Conservation (phyloP, 108 stramenopile genomes). For the Cyclotella sp. region DNA sequence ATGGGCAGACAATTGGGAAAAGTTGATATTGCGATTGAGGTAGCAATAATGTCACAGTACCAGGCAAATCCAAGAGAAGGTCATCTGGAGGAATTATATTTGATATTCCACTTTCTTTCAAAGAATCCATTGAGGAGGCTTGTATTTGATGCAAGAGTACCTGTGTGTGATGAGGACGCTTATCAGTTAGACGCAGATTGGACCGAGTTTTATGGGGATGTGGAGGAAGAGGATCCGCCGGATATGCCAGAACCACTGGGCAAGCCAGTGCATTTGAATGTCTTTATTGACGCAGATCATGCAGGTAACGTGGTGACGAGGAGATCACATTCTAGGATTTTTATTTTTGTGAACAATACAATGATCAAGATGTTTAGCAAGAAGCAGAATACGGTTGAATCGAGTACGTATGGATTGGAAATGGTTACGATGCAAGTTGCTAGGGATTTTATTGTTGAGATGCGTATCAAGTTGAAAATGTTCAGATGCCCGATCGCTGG, state of each 20-base stretch:
- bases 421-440: no score
- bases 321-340: no score
- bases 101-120: conserved; percentile 13
- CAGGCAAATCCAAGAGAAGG: no score
- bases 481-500: background rate
- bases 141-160: background rate
- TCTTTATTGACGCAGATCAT: conserved; percentile 27
- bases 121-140: conserved; percentile 4
- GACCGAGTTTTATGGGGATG: no score
- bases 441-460: no score
- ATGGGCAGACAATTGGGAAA: conserved; percentile 51
- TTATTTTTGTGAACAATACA: no score
- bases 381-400: no score
- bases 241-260: conserved; percentile 38
- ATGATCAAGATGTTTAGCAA: no score
- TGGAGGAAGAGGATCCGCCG: no score
- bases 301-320: no score
- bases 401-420: background rate
- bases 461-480: background rate
- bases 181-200: conserved; percentile 16
- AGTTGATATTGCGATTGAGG: conserved; percentile 52
- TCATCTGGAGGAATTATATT: conserved; percentile 28
- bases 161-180: background rate
- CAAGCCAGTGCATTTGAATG: conserved; percentile 8
- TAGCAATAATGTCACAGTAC: no score